Base-by-base conservation (phyloP, 345 rosid genomes). In the Brassica carinata region DNA sequence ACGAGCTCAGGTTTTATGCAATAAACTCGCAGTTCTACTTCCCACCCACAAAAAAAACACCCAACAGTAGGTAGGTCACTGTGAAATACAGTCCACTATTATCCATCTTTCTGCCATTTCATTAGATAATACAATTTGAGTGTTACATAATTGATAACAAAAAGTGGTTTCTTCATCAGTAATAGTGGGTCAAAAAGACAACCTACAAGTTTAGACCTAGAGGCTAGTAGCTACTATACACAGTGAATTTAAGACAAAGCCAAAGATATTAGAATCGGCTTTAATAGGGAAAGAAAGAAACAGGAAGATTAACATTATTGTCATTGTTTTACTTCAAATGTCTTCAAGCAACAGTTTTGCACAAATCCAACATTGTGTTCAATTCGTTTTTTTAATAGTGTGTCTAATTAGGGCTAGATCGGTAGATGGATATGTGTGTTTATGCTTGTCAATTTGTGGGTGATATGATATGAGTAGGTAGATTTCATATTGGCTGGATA, bases 21-120 rank as follows among this genome's bases (percentile, higher is more conserved):
- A 63, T 69, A 72, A 78, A 72, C 72, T 67, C 45, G 75, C 70
- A 70, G 45, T 77, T 70, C 55, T 63, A 77, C 81, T 62, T 77
- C 64, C 55, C 36, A 62, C 29, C 15, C 15, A 76, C 72, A 69
- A 19, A 30, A 59, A 77, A 65, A 65, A 33, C 65, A 65, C 30
- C 40, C 30, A 61, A 48, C 64, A 58, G 55, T 66, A 36, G 87
- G 85, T 87, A 87, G 93, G 90, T 82, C 65, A 84, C 89, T 86
- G 88, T 79, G 64, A 79, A 43, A n/a, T 8, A 69, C 66, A 36
- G 59, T 67, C 71, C 65, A 31, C 63, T 74, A 36, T 63, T 69
- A 15, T 17, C 30, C 73, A 38, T 40, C 45, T 55, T 55, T 53
- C 23, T 13, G 4, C 59, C 31, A n/a, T 68, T 58, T 18, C 63